phyloP scores from a whole-genome alignment of 1,284 basidiomycete species.

The Boletus nobilissimus region DNA sequence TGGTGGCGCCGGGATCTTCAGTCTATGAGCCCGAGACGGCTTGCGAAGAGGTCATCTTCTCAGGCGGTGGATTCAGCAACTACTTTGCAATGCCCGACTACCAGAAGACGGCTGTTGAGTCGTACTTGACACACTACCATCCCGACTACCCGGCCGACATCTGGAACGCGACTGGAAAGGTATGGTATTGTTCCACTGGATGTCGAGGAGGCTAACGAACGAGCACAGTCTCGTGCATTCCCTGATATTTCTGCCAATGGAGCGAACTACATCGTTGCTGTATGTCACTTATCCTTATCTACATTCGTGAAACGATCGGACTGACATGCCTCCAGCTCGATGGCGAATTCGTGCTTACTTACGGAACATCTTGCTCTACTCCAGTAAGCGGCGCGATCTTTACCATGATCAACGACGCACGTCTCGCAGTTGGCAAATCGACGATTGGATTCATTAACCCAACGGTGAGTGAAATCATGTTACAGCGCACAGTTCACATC shows the following conservation, averaged over 20 bases:
- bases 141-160: constrained; percentile 50
- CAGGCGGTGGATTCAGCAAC: constrained; percentile 57
- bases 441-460: constrained; percentile 52
- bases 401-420: constrained; percentile 59
- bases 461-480: constrained; percentile 35
- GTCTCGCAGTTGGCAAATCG: constrained; percentile 49
- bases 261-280: constrained; percentile 54
- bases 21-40: constrained; percentile 42
- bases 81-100: constrained; percentile 52
- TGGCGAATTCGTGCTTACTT: constrained; percentile 49
- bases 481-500: background rate
- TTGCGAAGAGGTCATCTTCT: constrained; percentile 45
- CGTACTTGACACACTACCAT: constrained; percentile 44
- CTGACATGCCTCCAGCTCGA: constrained; percentile 37
- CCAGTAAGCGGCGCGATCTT: constrained; percentile 56
- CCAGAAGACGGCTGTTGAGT: constrained; percentile 48
- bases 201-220: background rate
- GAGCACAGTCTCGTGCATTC: constrained; percentile 50
- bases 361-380: constrained; percentile 50
- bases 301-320: no score
- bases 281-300: constrained; percentile 22
- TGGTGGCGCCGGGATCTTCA: background rate
- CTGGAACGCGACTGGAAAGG: constrained; percentile 57
- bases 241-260: constrained; percentile 54
- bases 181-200: constrained; percentile 34